Evolutionary conservation across 164 flowering plant species (phyloP), one percentile per base, ranked within the genome.

Genomic region (Stephania japonica): DNA sequence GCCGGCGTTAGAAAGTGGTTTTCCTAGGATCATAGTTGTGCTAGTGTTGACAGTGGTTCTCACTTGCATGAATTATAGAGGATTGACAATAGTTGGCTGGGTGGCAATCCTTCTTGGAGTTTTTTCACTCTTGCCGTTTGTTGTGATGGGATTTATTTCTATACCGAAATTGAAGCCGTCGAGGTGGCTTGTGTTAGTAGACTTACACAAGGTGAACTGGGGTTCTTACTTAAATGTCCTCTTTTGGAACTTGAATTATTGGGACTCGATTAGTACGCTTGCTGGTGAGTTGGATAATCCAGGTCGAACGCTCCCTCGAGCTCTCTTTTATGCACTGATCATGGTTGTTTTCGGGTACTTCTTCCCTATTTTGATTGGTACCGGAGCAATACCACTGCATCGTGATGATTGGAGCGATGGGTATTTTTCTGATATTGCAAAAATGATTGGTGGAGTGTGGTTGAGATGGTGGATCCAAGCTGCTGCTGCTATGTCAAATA

Each of bases 191-290:
- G 85, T 76, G 47, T 47, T 47, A 47, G 80, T 83, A 49, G 69
- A 86, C 72, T 14, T 84, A 25, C 77, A 82, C 25, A 64, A 72
- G 25, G 84, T 86, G 72, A 74, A 86, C 65, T 87, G 88, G 90
- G 76, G 75, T 65, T 76, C 83, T 70, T 87, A 83, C 71, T 62
- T 87, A 74, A 87, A 87, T 75, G 84, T 88, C 19, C 83, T 87
- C 16, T 87, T 87, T 70, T 87, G 90, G 90, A 87, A 87, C 75
- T 73, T 87, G 75, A 87, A 87, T 68, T 87, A 85, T 23, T 87
- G 90, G 90, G 88, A 87, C 70, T 85, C 88, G 3, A 80, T 86
- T 23, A 87, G 90, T 72, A 87, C 90, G 24, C 78, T 86, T 26
- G 82, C 85, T 2, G 90, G 90, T 12, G 90, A 87, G 81, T 88